phyloP scores from a whole-genome alignment of 805 yeast species.

The Ogataea haglerorum region DNA sequence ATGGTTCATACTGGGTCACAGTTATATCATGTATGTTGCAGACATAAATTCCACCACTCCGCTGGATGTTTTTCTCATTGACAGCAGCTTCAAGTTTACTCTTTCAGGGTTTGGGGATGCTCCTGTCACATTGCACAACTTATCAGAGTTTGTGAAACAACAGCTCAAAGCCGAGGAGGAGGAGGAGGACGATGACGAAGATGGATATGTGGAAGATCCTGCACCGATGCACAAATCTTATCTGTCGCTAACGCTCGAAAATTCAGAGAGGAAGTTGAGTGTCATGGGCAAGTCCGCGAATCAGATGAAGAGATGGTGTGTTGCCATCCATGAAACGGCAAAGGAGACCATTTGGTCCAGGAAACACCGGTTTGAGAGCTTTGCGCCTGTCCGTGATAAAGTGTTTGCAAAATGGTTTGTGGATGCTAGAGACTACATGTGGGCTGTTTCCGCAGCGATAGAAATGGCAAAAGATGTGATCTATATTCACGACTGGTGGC shows the following conservation, averaged over 20 bases:
- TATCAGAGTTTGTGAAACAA: conserved; percentile 19
- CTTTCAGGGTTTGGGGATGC: conserved; percentile 40
- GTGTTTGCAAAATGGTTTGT: conserved; percentile 96
- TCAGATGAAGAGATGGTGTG: conserved; percentile 70
- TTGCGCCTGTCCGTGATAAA: conserved; percentile 85
- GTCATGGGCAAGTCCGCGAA: conserved; percentile 64
- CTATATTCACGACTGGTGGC: conserved; percentile 98
- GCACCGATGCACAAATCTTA: conserved; percentile 35
- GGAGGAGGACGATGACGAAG: conserved; percentile 34
- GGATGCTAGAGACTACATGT: conserved; percentile 86
- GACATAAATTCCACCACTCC: conserved; percentile 85
- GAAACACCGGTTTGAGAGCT: conserved; percentile 75
- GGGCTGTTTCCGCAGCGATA: conserved; percentile 92
- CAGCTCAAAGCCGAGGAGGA: conserved; percentile 36
- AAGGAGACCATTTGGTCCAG: conserved; percentile 68
- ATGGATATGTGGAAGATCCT: conserved; percentile 24
- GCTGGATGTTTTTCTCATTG: conserved; percentile 88
- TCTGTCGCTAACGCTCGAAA: conserved; percentile 62
- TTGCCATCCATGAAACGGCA: conserved; percentile 67
- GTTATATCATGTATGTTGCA: conserved; percentile 81
- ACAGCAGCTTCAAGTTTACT: conserved; percentile 59
- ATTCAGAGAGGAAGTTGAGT: conserved; percentile 74
- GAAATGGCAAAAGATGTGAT: conserved; percentile 92
- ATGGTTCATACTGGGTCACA: conserved; percentile 86
- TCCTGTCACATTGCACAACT: conserved; percentile 20